Conservation (phyloP, 2,329 filamentous ascomycete genomes). For the Mycosphaerella sp. region DNA sequence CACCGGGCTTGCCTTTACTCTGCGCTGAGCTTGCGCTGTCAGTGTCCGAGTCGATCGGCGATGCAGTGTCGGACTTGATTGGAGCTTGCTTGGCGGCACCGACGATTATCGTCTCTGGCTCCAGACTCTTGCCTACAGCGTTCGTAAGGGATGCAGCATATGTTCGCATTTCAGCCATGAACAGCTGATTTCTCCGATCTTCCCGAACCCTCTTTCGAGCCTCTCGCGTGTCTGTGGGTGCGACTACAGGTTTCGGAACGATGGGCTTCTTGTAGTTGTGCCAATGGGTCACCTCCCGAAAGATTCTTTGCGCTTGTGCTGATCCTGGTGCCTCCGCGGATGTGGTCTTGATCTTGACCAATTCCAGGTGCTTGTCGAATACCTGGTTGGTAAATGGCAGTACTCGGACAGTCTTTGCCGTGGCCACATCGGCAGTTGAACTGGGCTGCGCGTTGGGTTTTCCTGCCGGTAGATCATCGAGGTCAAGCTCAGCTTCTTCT, state of each 20-base stretch:
- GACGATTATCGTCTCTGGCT: constrained; percentile 58
- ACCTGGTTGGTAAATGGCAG: constrained; percentile 44
- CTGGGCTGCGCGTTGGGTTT: neutral
- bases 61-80: constrained; percentile 19
- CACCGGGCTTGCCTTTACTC: constrained; percentile 26
- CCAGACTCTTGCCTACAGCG: constrained; percentile 54
- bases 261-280: constrained; percentile 53
- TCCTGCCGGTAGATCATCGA: neutral
- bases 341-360: constrained; percentile 38
- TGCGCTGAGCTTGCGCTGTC: constrained; percentile 23
- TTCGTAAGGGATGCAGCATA: constrained; percentile 67
- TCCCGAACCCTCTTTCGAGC: constrained; percentile 37
- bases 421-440: neutral
- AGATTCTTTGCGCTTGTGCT: constrained; percentile 37
- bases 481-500: constrained; percentile 3
- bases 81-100: constrained; percentile 20
- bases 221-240: constrained; percentile 20
- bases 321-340: constrained; percentile 31
- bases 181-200: constrained; percentile 52
- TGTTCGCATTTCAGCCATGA: constrained; percentile 59
- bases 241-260: constrained; percentile 34
- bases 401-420: constrained; percentile 28
- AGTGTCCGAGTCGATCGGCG: constrained; percentile 29
- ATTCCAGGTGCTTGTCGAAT: constrained; percentile 44
- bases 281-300: constrained; percentile 53